Conservation (phyloP, 2,329 filamentous ascomycete species). For the Beauveria sp. region DNA sequence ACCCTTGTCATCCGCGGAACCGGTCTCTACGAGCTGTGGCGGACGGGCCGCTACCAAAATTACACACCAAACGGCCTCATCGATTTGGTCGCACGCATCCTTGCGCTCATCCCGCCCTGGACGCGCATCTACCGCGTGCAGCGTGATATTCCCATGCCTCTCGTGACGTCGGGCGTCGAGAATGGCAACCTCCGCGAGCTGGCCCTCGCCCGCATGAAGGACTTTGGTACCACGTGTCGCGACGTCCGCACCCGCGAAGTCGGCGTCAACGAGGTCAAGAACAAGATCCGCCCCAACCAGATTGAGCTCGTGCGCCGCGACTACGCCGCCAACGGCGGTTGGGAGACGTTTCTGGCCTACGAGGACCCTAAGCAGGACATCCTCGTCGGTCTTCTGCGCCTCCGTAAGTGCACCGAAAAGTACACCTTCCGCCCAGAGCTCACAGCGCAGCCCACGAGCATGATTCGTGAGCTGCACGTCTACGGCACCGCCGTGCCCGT, state of each 20-base stretch:
- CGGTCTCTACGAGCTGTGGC: constrained; percentile 93
- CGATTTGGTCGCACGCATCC: constrained; percentile 90
- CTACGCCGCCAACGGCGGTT: constrained; percentile 91
- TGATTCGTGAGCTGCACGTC: constrained; percentile 91
- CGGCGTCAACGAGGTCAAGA: constrained; percentile 97
- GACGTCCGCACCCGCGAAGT: constrained; percentile 96
- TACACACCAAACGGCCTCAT: constrained; percentile 97
- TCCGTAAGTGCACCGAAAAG: constrained; percentile 84
- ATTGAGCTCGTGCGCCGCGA: constrained; percentile 91
- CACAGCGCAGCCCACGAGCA: constrained; percentile 74
- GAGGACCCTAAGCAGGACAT: constrained; percentile 99
- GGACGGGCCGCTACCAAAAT: constrained; percentile 94
- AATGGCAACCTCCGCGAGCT: constrained; percentile 94
- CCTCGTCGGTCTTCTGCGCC: constrained; percentile 77
- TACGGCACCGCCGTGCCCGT: constrained; percentile 97
- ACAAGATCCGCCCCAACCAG: constrained; percentile 95
- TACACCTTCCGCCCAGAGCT: constrained; percentile 91
- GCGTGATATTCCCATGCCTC: constrained; percentile 97
- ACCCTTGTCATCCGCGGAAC: constrained; percentile 96
- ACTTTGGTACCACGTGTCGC: constrained; percentile 94
- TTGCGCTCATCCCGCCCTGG: constrained; percentile 93
- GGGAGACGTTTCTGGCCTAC: constrained; percentile 97
- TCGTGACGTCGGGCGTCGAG: constrained; percentile 97
- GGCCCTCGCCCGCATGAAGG: constrained; percentile 95
- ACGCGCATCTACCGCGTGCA: constrained; percentile 98